Evolutionary conservation across 2,329 filamentous ascomycete species (phyloP), one percentile per base, ranked within the genome.

Genomic region (Leptographium flavum): DNA sequence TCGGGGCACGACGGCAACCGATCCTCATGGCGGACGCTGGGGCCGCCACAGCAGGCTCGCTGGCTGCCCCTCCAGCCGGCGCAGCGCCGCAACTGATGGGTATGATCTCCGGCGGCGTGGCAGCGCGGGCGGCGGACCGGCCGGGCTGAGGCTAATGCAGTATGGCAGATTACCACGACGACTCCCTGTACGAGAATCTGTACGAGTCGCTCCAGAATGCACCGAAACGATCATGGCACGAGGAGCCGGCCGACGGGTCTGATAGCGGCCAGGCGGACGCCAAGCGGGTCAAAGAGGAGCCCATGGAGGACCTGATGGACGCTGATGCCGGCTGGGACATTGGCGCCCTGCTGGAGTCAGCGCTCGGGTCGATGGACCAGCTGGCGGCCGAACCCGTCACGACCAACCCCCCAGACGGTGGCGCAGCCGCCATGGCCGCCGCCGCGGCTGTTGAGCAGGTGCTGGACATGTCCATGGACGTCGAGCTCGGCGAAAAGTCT

Each of bases 341-440:
- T n/a, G 57, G 50, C 1, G 54, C 53, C 21, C 54, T 59, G 49
- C 50, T 61, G 19, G 52, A 56, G 48, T 53, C 52, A 36, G 59
- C 58, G 4, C 53, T 61, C 19, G 58, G 54, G 15, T 35, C 37
- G 14, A 39, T 45, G 30, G 35, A 44, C 22, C 45, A 42, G 14
- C 38, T 31, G 23, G 19, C 23, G 23, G 14, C 39, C 4, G 23
- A 33, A 17, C 5, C 22, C 2, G 3, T 28, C 2, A 7, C 30
- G 14, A 30, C 21, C 27, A 17, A 11, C 3, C 3, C 4, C 19
- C 2, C 5, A 5, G n/a, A 14, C 14, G 30, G 4, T 21, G 4
- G n/a, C 11, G 7, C 22, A 3, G 14, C 14, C 5, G 7, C 19
- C 14, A 14, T 27, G 6, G 35, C 11, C 21, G 21, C 15, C 21